Evolutionary conservation across 441 rosid species (phyloP), one percentile per base, ranked within the genome.

Genomic region (Capsella rubella): DNA sequence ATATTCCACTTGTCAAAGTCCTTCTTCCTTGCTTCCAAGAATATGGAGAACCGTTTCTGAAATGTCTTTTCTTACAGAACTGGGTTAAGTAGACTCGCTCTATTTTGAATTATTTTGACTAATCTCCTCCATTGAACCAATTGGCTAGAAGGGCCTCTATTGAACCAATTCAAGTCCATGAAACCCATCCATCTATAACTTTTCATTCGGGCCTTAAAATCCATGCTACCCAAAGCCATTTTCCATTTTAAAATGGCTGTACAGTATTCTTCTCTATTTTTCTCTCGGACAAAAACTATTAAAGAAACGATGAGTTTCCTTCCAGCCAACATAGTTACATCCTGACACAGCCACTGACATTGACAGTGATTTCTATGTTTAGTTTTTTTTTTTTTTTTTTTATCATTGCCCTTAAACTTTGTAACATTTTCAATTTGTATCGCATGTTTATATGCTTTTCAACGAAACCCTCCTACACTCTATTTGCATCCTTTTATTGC

Each of bases 231-330:
- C 57, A 21, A 52, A 27, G 15, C 9, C 34, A 52, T 5, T 52
- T 27, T 12, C 31, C n/a, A n/a, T 25, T 25, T 50, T 21, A 21
- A 21, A 21, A 21, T 21, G 25, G 25, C 1, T 21, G 25, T 21
- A 16, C 18, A 16, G 18, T 16, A 2, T 21, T 21, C 25, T 21
- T 21, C 25, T 21, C 25, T 42, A 32, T n/a, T 57, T 55, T 70
- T 56, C 50, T 37, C 56, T 49, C 16, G 32, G 29, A 59, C 54
- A 21, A 69, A 76, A 47, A 32, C 6, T 54, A 71, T 64, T 40
- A 70, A 77, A 70, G 72, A 51, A 77, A 71, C 58, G 10, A 8
- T 45, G 71, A 63, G 81, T 73, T 68, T 78, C 81, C 81, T 59
- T 64, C 7, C 25, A 72, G 71, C 78, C 71, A 72, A 78, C 78